A percentile compares a stretch with the other conserved stretches of the same genome.
Conservation (phyloP, 148 eudicot genomes). For the Vaccinium macrocarpon region DNA sequence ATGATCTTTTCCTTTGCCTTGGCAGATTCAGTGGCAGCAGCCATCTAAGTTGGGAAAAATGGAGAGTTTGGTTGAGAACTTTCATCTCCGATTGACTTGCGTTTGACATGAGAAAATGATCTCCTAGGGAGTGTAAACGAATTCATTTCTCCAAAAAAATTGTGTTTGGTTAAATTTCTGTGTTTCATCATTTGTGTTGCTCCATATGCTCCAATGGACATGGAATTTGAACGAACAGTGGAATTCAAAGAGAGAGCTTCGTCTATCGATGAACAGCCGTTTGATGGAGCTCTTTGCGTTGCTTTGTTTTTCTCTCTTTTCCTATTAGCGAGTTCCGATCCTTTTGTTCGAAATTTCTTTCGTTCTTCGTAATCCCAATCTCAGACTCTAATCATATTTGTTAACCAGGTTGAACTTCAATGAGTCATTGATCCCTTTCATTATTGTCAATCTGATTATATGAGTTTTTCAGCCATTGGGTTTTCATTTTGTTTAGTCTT, state of each 20-base stretch:
- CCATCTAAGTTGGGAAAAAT: constrained; percentile 68
- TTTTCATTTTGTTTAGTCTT: neutral
- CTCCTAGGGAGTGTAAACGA: constrained; percentile 57
- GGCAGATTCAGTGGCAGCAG: constrained; percentile 69
- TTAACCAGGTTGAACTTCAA: constrained; percentile 68
- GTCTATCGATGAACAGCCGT: neutral
- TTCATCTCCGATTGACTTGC: constrained; percentile 35
- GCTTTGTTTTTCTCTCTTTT: too few relatives aligned
- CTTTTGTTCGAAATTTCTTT: neutral
- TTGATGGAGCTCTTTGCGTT: neutral
- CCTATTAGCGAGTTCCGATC: too few relatives aligned
- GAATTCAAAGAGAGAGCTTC: neutral
- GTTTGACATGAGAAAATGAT: constrained; percentile 52
- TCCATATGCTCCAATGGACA: constrained; percentile 9
- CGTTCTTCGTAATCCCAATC: constrained; percentile 75
- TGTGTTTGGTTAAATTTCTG: constrained; percentile 29
- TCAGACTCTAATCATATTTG: constrained; percentile 68
- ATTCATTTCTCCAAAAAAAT: constrained; percentile 37
- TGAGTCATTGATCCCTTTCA: neutral
- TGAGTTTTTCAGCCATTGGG: neutral
- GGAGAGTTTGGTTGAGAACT: constrained; percentile 29
- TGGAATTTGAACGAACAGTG: constrained; percentile 7
- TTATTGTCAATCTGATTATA: neutral
- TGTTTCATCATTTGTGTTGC: constrained; percentile 21
- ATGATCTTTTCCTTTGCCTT: constrained; percentile 72